Evolutionary conservation across 2,329 filamentous ascomycete genomes (phyloP), one percentile per base, ranked within the genome.

Genomic region (Exophiala sp.): DNA sequence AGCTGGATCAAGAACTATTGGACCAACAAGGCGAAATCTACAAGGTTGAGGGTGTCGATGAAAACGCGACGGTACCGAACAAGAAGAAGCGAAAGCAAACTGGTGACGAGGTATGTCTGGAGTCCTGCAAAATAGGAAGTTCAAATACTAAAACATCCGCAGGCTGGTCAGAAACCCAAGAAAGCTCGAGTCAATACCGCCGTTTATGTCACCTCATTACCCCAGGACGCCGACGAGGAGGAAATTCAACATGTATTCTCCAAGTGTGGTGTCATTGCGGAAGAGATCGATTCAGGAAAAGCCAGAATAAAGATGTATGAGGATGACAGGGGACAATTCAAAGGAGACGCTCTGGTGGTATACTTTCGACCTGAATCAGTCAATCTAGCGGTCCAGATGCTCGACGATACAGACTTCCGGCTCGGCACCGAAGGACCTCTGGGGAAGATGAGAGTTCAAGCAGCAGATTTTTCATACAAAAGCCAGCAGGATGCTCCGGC

Each of bases 291-390:
- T 66, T 91, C 85, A 65, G 88, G 89, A 52, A 82, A 85, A 42
- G 89, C 90, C 41, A 86, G 94, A 35, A 92, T 99, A 72, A 97
- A 96, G 74, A 83, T 99, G 71, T 99, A 99, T 73, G 83, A 78
- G 16, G 86, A 96, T 68, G 83, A 87, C 1, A 73, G 85, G 1
- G 94, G 91, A 16, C 82, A 84, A 12, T 95, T 96, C 78, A 97
- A 96, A 68, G 94, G 94, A 57, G 91, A 97, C 68, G 91, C 89
- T 2, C 79, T 99, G 32, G 78, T 99, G 50, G 89, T 97, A 34
- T 99, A 95, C 74, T 96, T 96, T 80, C 89, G 94, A 64, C 88
- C 91, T 0, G 91, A 95, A 67, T 95, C 89, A n/a, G 92, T 99
- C 54, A 77, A 87, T 39, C 86, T 76, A 47, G 72, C 78, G 1